phyloP scores from a whole-genome alignment of 2,329 filamentous ascomycete species.

The Ascochyta lentis region DNA sequence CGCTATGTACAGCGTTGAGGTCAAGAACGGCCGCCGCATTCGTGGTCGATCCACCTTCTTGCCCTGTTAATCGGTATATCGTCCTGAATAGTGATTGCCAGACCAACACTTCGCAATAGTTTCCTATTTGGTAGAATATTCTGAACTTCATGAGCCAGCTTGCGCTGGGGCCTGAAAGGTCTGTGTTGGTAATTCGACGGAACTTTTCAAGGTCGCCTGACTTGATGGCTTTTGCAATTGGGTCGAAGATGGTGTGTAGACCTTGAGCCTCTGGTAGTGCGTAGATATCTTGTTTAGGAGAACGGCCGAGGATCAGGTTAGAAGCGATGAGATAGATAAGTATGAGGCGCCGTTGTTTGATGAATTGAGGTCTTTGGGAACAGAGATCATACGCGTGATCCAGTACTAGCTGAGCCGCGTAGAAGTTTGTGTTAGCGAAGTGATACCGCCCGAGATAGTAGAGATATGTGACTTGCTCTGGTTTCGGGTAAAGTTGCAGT shows the following conservation, averaged over 20 bases:
- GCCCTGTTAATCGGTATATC: slow-evolving; percentile 78
- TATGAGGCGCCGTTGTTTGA: slow-evolving; percentile 76
- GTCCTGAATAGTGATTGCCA: slow-evolving; percentile 84
- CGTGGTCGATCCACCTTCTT: slow-evolving; percentile 59
- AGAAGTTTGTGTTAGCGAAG: slow-evolving; percentile 84
- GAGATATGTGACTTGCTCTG: slow-evolving; percentile 88
- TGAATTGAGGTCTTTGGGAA: slow-evolving; percentile 50
- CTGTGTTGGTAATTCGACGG: slow-evolving; percentile 67
- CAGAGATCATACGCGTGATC: slow-evolving; percentile 83
- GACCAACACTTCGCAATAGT: slow-evolving; percentile 79
- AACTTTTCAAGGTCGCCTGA: slow-evolving; percentile 78
- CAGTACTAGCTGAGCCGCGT: slow-evolving; percentile 75
- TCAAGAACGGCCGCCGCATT: slow-evolving; percentile 74
- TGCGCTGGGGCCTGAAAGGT: slow-evolving; percentile 31
- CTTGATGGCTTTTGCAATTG: slow-evolving; percentile 74
- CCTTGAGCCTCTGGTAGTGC: slow-evolving; percentile 72
- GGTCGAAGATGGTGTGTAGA: slow-evolving; percentile 71
- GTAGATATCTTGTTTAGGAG: slow-evolving; percentile 73
- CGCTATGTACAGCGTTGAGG: slow-evolving; percentile 69
- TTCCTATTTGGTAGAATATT: slow-evolving; percentile 76
- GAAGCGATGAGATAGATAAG: slow-evolving; percentile 82
- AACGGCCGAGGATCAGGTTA: slow-evolving; percentile 84
- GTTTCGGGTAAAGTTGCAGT: slow-evolving; percentile 79
- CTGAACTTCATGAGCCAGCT: slow-evolving; percentile 78
- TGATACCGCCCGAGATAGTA: slow-evolving; percentile 94